A percentile compares a stretch with the other conserved stretches of the same genome.
These are phyloP conservation scores for Leishmania mexicana DNA, from an alignment of 208 protist species.

Conservation along the genomic window DNA sequence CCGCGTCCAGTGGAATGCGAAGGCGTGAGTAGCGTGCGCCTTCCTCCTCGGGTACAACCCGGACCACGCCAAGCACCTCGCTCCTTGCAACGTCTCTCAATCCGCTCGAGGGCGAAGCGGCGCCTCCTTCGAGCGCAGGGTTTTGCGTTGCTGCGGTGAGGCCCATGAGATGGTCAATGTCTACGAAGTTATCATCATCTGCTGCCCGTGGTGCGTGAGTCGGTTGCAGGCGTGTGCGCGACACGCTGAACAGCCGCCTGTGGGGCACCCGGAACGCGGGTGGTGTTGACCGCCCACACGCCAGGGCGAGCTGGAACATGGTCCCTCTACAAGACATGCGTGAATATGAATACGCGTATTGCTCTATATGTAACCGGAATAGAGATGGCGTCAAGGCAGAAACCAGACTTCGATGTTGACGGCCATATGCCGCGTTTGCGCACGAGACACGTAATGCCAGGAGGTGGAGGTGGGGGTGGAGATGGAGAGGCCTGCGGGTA, in stretches of 20 bases:
- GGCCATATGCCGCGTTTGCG: not conserved
- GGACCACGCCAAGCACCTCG: slow-evolving; percentile 50
- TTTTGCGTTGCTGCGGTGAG: not conserved
- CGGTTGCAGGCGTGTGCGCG: not conserved
- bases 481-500: not conserved
- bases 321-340: slow-evolving; percentile 2
- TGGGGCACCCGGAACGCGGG: not conserved
- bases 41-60: slow-evolving; percentile 29
- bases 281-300: not conserved
- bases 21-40: slow-evolving; percentile 59
- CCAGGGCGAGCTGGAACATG: not conserved
- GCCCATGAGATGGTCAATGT: slow-evolving; percentile 34
- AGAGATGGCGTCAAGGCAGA: not conserved
- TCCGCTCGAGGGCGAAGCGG: not conserved
- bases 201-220: not conserved
- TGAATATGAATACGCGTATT: slow-evolving; percentile 3
- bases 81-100: not conserved
- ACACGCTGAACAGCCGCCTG: not conserved
- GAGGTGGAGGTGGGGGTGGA: not conserved
- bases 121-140: not conserved
- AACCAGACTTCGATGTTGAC: not conserved
- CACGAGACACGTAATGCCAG: not conserved
- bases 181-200: slow-evolving; percentile 51
- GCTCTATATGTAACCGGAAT: not conserved
- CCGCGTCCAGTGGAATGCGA: slow-evolving; percentile 42